A percentile compares a stretch with the other conserved stretches of the same genome.
phyloP scores from a whole-genome alignment of 805 yeast genomes.

The Lipomyces chichibuensis region DNA sequence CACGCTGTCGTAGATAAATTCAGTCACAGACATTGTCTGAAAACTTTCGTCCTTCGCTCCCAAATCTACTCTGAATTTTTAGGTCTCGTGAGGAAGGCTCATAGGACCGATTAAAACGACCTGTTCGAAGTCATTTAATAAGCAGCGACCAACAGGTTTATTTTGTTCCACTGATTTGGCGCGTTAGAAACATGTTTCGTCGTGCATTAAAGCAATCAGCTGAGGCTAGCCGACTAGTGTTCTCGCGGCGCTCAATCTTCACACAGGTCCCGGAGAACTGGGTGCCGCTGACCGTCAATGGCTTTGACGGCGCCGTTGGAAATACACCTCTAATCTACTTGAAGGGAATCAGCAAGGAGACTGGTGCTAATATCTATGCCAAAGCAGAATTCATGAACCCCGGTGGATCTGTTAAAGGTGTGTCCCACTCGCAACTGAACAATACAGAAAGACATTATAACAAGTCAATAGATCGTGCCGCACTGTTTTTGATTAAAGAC shows the following conservation, averaged over 20 bases:
- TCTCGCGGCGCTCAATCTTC: not conserved
- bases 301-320: constrained; percentile 86
- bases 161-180: not conserved
- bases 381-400: constrained; percentile 94
- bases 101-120: not conserved
- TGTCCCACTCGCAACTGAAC: not conserved
- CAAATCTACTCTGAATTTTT: not conserved
- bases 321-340: constrained; percentile 82
- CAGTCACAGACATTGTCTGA: not conserved
- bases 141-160: not conserved
- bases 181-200: not conserved
- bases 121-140: not conserved
- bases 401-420: constrained; percentile 79
- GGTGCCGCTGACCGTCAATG: constrained; percentile 69
- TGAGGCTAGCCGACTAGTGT: not conserved
- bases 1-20: not conserved
- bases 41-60: not conserved
- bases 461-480: constrained; percentile 67
- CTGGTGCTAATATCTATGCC: constrained; percentile 77
- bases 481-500: constrained; percentile 71
- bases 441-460: not conserved
- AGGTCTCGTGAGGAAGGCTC: not conserved
- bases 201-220: not conserved
- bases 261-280: constrained; percentile 40
- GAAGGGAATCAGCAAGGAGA: constrained; percentile 56